These are phyloP conservation scores for Cryphonectria radicalis DNA, from an alignment of 2,329 filamentous ascomycete species.

Conservation along the genomic window DNA sequence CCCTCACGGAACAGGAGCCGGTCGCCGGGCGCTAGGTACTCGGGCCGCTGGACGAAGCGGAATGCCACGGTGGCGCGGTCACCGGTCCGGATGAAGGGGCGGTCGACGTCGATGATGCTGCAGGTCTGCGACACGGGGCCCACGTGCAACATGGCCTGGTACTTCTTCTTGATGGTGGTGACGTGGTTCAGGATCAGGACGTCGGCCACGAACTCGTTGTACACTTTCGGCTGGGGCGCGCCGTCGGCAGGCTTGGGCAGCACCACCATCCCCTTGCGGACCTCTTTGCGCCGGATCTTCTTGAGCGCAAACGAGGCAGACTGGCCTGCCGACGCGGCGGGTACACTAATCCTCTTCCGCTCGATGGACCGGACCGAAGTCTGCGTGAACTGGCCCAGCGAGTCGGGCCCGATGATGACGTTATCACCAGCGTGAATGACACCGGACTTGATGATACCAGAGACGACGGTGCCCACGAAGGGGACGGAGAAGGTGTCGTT, in stretches of 20 bases:
- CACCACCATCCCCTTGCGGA: slow-evolving; percentile 97
- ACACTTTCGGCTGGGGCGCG: slow-evolving; percentile 70
- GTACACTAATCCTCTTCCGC: slow-evolving; percentile 87
- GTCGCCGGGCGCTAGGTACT: slow-evolving; percentile 89
- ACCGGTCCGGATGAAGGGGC: slow-evolving; percentile 91
- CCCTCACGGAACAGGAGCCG: slow-evolving; percentile 92
- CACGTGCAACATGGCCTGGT: slow-evolving; percentile 98
- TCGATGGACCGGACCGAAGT: slow-evolving; percentile 93
- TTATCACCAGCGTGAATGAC: slow-evolving; percentile 89
- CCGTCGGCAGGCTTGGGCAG: slow-evolving; percentile 76
- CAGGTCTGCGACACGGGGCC: slow-evolving; percentile 95
- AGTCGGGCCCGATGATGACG: slow-evolving; percentile 87
- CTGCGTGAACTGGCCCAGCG: slow-evolving; percentile 83
- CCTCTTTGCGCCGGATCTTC: slow-evolving; percentile 85
- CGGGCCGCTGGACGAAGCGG: slow-evolving; percentile 89
- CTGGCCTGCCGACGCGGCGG: slow-evolving; percentile 87
- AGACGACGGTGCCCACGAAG: slow-evolving; percentile 94
- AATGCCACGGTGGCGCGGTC: slow-evolving; percentile 95
- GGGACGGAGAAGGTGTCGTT: slow-evolving; percentile 99
- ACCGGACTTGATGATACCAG: slow-evolving; percentile 86
- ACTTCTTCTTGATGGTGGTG: slow-evolving; percentile 95
- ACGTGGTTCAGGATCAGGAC: slow-evolving; percentile 94
- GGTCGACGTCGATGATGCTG: slow-evolving; percentile 95
- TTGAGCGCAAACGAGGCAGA: slow-evolving; percentile 91
- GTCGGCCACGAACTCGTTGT: slow-evolving; percentile 78